Percentiles rank a stretch among this genome's conserved stretches.
These are phyloP conservation scores for Coniochaeta prunicola DNA, from an alignment of 2,329 filamentous ascomycete species.

Conservation along the genomic window DNA sequence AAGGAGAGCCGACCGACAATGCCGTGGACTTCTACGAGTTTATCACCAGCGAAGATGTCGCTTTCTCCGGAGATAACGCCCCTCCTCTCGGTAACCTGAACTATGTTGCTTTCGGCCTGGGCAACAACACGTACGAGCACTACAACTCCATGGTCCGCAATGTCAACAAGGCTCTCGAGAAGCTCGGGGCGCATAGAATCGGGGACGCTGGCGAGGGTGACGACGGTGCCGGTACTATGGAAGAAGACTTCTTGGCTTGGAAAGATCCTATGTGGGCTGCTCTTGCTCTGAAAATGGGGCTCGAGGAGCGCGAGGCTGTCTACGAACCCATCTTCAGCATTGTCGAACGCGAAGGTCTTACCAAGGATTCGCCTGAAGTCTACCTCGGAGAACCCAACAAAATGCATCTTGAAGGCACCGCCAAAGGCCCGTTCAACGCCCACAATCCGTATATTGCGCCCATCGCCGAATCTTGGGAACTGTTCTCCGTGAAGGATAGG, in stretches of 20 bases:
- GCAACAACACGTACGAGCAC: conserved; percentile 99
- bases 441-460: conserved; percentile 97
- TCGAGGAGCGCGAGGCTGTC: conserved; percentile 92
- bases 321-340: conserved; percentile 92
- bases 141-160: conserved; percentile 98
- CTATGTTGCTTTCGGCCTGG: conserved; percentile 91
- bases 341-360: conserved; percentile 65
- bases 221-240: conserved; percentile 97
- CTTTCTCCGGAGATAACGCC: conserved; percentile 70
- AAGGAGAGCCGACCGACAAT: conserved; percentile 97
- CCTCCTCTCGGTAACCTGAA: conserved; percentile 75
- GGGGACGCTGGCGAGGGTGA: conserved; percentile 91
- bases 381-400: conserved; percentile 96
- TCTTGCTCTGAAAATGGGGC: conserved; percentile 71
- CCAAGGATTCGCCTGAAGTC: conserved; percentile 69
- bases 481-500: conserved; percentile 82
- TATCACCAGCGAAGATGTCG: conserved; percentile 70
- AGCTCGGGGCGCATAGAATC: conserved; percentile 76
- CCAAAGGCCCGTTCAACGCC: conserved; percentile 87
- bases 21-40: conserved; percentile 99
- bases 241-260: conserved; percentile 98
- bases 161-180: conserved; percentile 72
- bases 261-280: conserved; percentile 98
- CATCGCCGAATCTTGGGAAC: conserved; percentile 80
- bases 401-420: conserved; percentile 78